Evolutionary conservation across 495 filamentous ascomycete genomes (phyloP).

Genomic region (Apiosordaria backusii): DNA sequence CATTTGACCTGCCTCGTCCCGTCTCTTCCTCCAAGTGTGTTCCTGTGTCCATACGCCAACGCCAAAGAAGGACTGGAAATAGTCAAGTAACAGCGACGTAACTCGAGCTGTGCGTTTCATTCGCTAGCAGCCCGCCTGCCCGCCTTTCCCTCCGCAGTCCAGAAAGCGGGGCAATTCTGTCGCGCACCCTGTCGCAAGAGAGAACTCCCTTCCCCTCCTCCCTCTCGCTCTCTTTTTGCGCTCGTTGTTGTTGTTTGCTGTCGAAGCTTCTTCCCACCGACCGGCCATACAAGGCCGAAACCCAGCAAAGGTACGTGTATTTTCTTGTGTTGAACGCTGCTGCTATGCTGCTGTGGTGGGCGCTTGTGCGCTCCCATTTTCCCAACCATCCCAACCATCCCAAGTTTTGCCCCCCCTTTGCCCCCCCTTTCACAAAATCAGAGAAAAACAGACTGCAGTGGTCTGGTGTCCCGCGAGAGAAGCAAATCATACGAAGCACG

Average conservation of each 20-base stretch:
- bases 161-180: constrained; percentile 21
- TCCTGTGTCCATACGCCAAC: too few species aligned
- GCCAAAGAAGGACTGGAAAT: neutral
- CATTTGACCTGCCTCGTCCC: neutral
- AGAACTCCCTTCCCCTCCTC: neutral
- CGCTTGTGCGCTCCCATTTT: neutral
- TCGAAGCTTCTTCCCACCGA: neutral
- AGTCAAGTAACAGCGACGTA: neutral
- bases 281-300: neutral
- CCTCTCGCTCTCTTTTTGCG: constrained; percentile 4
- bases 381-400: neutral
- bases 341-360: neutral
- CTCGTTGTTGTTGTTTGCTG: neutral
- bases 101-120: constrained; percentile 7
- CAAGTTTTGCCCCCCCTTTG: neutral
- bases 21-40: constrained; percentile 2
- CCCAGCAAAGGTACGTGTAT: neutral
- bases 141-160: constrained; percentile 3
- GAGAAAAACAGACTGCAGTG: neutral
- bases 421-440: neutral
- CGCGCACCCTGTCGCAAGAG: constrained; percentile 11
- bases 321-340: neutral
- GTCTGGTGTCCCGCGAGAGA: neutral
- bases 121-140: constrained; percentile 5
- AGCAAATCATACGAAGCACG: constrained; percentile 3